Conservation (phyloP, 345 rosid species). For the Excoecaria cochinchinensis region DNA sequence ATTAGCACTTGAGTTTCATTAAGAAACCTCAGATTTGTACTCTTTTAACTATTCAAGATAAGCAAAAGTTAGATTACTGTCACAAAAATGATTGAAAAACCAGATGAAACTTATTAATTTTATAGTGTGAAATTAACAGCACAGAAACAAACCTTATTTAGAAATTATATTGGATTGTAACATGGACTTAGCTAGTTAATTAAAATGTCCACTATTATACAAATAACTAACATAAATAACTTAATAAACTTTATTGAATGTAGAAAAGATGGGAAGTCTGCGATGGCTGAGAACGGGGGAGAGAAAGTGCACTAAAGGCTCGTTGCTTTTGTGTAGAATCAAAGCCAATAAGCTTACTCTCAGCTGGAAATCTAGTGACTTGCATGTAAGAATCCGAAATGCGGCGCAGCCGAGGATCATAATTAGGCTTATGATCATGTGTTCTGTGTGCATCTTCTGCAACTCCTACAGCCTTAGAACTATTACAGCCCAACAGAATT, state of each 20-base stretch:
- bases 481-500: slow-evolving; percentile 66
- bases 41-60: neutral
- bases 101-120: too few species aligned
- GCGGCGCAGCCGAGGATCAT: slow-evolving; percentile 21
- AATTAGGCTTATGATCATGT: slow-evolving; percentile 31
- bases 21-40: too few species aligned
- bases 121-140: neutral
- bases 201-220: neutral
- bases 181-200: too few species aligned
- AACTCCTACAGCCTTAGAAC: slow-evolving; percentile 59
- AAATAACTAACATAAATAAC: too few species aligned
- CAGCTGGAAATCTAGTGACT: slow-evolving; percentile 44
- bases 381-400: slow-evolving; percentile 29
- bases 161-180: too few species aligned
- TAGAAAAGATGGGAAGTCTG: slow-evolving; percentile 35
- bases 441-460: slow-evolving; percentile 53
- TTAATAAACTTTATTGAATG: slow-evolving; percentile 25
- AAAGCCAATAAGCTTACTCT: slow-evolving; percentile 35
- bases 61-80: neutral
- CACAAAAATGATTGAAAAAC: too few species aligned
- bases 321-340: slow-evolving; percentile 32
- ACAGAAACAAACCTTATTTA: neutral
- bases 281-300: slow-evolving; percentile 36
- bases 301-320: slow-evolving; percentile 30
- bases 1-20: neutral